Conservation (phyloP, 2,329 filamentous ascomycete species). For the Fusarium nematophilum region DNA sequence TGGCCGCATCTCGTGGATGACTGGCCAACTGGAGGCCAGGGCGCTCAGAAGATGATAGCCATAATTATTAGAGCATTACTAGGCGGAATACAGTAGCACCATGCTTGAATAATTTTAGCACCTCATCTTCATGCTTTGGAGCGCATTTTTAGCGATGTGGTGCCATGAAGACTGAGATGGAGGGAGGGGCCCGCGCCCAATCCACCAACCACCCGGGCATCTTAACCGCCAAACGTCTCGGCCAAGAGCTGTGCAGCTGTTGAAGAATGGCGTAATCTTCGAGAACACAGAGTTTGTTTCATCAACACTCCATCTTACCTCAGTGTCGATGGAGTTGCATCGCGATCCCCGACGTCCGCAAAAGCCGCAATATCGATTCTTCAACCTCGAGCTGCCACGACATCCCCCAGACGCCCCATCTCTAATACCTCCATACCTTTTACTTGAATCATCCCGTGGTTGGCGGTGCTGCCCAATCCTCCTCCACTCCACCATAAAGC, state of each 20-base stretch:
- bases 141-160: too few species aligned
- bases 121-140: too few species aligned
- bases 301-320: too few species aligned
- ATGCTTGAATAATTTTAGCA: too few species aligned
- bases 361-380: constrained; percentile 1
- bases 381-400: constrained; percentile 24
- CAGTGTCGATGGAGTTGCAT: too few species aligned
- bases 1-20: background rate
- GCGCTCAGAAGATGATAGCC: too few species aligned
- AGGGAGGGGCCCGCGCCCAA: constrained; percentile 18
- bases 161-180: too few species aligned
- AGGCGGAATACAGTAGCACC: too few species aligned
- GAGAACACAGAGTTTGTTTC: too few species aligned
- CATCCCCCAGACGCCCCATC: constrained; percentile 21
- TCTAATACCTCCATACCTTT: constrained; percentile 12
- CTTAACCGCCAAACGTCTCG: constrained; percentile 38
- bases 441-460: background rate
- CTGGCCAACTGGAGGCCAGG: constrained; percentile 18
- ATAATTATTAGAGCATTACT: too few species aligned
- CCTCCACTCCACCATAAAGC: background rate
- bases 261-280: too few species aligned
- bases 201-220: constrained; percentile 30
- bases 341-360: background rate
- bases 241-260: too few species aligned
- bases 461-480: constrained; percentile 38